phyloP scores from a whole-genome alignment of 345 rosid genomes.

The Aethionema arabicum region DNA sequence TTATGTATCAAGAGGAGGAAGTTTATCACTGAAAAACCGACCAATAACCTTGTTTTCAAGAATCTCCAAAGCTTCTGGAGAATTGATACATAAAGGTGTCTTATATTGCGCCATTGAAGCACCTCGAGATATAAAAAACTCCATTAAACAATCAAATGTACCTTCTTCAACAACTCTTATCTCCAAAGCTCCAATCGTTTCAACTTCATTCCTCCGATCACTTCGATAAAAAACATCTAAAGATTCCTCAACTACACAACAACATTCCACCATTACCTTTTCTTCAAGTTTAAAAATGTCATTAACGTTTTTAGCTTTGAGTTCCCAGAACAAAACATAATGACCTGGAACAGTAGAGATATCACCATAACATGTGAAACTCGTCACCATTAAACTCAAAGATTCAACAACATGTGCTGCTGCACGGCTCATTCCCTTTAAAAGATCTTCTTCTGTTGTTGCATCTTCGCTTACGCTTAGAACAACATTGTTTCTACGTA shows the following conservation, averaged over 20 bases:
- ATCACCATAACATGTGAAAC: constrained; percentile 55
- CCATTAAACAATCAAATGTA: constrained; percentile 65
- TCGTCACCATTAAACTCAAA: constrained; percentile 42
- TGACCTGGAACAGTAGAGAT: constrained; percentile 54
- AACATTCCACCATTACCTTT: constrained; percentile 54
- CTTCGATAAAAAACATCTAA: constrained; percentile 48
- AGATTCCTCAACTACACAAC: constrained; percentile 51
- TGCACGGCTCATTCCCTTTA: constrained; percentile 51
- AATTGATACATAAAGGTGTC: constrained; percentile 60
- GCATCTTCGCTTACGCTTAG: constrained; percentile 54
- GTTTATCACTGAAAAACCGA: not conserved
- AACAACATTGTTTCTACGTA: constrained; percentile 46
- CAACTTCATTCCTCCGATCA: constrained; percentile 39
- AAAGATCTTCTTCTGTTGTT: constrained; percentile 63
- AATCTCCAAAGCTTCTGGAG: constrained; percentile 34
- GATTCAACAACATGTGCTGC: constrained; percentile 42
- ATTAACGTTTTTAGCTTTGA: constrained; percentile 35
- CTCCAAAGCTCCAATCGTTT: constrained; percentile 55
- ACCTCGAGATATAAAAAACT: constrained; percentile 52
- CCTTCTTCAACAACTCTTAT: constrained; percentile 60
- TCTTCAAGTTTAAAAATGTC: constrained; percentile 33
- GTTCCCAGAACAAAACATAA: constrained; percentile 63
- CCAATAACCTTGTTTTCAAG: constrained; percentile 5
- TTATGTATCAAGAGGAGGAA: too few species aligned
- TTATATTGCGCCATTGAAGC: constrained; percentile 65